A percentile compares a stretch with the other conserved stretches of the same genome.
phyloP scores from a whole-genome alignment of 768 basidiomycete species.

The Harrya chromipes region DNA sequence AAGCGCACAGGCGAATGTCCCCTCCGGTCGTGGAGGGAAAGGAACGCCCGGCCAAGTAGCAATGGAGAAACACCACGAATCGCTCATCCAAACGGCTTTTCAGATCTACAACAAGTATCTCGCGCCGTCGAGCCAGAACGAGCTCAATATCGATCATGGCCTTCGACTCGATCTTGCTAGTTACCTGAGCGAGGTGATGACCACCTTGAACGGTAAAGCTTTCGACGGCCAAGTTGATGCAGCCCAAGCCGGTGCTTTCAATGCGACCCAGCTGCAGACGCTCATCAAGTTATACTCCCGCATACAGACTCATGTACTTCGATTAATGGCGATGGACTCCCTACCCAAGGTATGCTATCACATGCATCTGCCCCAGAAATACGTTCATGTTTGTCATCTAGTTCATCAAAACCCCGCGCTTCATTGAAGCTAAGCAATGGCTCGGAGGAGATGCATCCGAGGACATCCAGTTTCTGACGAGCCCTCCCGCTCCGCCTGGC shows the following conservation, averaged over 20 bases:
- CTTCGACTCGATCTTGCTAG: constrained; percentile 91
- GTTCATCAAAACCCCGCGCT: constrained; percentile 88
- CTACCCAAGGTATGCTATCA: constrained; percentile 77
- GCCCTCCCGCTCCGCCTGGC: constrained; percentile 69
- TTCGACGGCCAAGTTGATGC: constrained; percentile 81
- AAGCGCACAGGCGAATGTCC: constrained; percentile 67
- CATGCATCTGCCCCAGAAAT: constrained; percentile 4
- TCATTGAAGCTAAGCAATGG: constrained; percentile 76
- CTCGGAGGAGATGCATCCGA: constrained; percentile 72
- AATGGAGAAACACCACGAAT: constrained; percentile 97
- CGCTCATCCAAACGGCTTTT: constrained; percentile 91
- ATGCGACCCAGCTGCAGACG: constrained; percentile 92
- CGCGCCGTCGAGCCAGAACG: constrained; percentile 91
- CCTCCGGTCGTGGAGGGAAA: constrained; percentile 38
- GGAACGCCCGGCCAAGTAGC: constrained; percentile 75
- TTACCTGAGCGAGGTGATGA: constrained; percentile 89
- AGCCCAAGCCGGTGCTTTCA: constrained; percentile 78
- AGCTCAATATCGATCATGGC: constrained; percentile 98
- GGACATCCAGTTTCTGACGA: constrained; percentile 54
- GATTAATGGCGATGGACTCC: constrained; percentile 97
- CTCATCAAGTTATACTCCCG: constrained; percentile 93
- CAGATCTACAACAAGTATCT: constrained; percentile 93
- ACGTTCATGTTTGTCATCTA: constrained; percentile 28
- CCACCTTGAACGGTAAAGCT: constrained; percentile 67
- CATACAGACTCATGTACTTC: constrained; percentile 95